Evolutionary conservation across 1,284 basidiomycete species (phyloP), one percentile per base, ranked within the genome.

Genomic region (Sphagnurus paluster): DNA sequence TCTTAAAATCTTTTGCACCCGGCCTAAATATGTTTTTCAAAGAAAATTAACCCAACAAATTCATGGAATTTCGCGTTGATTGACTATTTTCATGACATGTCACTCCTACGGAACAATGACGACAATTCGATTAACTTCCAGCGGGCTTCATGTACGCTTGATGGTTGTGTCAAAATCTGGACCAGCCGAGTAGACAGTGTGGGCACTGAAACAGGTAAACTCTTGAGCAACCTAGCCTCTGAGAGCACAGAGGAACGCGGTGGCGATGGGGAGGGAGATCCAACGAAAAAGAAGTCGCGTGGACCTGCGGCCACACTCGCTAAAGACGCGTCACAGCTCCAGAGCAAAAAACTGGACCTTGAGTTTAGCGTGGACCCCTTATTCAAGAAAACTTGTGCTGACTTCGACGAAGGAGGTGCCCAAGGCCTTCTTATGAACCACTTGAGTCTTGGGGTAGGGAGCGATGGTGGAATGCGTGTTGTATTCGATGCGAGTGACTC

Each of bases 151-250:
- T 97, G 89, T 64, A 99, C 96, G 0, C 81, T 99, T 14, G 97
- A 99, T 51, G 97, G 97, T 4, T 99, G 97, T 67, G 93, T 99
- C 66, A 99, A 99, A 72, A 97, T 99, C 49, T 99, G 95, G 95
- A 99, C 96, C 1, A 94, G 90, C 55, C 87, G 96, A 46, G 97
- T 99, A 29, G 96, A 99, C 66, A 93, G 89, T 55, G 94, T 98
- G 33, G 93, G 93, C 9, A 96, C 92, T 0, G 97, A 99, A 68
- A 98, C 96, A 0, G 94, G 94, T 25, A 98, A 98, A 64, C 79
- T 99, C 9, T 77, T 98, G 40, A 93, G 86, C 56, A 98, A 98
- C 60, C 79, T 99, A 23, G 90, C 93, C 4, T 80, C 79, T 32
- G 85, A 86, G 43, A 79, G 79, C 2, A 75, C 73, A 21, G 76